A percentile compares a stretch with the other conserved stretches of the same genome.
phyloP scores from a whole-genome alignment of 371 early-diverging fungal species.

The Apophysomyces elegans region DNA sequence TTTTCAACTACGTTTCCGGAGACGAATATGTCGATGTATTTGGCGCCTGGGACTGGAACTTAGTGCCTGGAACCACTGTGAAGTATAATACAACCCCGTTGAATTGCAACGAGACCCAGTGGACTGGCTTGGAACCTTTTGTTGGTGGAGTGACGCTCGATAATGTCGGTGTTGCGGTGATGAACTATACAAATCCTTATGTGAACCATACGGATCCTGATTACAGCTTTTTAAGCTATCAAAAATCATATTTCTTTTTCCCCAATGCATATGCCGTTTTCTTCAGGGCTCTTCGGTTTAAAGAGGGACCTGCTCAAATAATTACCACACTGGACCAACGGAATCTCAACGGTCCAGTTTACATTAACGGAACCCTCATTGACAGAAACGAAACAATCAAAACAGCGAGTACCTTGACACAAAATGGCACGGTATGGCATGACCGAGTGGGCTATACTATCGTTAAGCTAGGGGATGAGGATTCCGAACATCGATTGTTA shows the following conservation, averaged over 20 bases:
- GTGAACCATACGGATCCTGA: conserved; percentile 10
- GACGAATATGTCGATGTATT: conserved; percentile 35
- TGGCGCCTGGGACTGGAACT: conserved; percentile 38
- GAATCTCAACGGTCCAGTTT: neutral
- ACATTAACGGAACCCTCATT: conserved; percentile 18
- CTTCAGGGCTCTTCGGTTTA: too few species aligned
- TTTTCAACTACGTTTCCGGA: conserved; percentile 31
- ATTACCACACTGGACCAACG: conserved; percentile 40
- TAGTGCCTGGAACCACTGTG: conserved; percentile 37
- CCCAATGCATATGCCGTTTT: conserved; percentile 28
- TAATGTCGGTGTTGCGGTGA: conserved; percentile 30
- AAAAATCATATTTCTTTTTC: conserved; percentile 39
- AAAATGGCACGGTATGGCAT: conserved; percentile 26
- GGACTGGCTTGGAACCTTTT: conserved; percentile 28
- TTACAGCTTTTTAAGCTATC: conserved; percentile 6
- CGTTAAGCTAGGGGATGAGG: too few species aligned
- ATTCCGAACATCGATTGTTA: too few species aligned
- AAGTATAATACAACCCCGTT: conserved; percentile 30
- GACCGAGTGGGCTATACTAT: conserved; percentile 15
- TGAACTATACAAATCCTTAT: conserved; percentile 37
- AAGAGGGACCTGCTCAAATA: too few species aligned
- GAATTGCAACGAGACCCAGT: conserved; percentile 26
- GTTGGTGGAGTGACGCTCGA: conserved; percentile 26
- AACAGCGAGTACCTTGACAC: neutral
- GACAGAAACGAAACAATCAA: conserved; percentile 3